Percentiles rank a stretch among this genome's conserved stretches.
These are phyloP conservation scores for Penicillium sp. DNA, from an alignment of 2,329 filamentous ascomycete species.

Conservation along the genomic window DNA sequence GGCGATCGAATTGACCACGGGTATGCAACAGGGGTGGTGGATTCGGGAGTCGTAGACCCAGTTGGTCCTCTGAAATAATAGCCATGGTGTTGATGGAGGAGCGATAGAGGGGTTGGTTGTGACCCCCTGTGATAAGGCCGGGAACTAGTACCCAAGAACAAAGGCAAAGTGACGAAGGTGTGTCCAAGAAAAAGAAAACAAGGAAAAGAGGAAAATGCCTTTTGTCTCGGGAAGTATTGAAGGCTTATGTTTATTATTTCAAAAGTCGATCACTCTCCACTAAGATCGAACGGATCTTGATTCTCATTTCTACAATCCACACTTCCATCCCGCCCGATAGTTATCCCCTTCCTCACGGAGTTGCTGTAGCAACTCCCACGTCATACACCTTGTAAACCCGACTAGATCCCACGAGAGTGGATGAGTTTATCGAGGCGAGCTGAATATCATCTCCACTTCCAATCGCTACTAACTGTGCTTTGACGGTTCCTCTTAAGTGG, in stretches of 20 bases:
- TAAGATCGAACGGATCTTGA: constrained; percentile 11
- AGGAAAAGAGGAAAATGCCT: neutral
- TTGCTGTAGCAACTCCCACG: constrained; percentile 21
- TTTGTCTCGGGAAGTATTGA: constrained; percentile 1
- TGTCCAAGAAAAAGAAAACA: neutral
- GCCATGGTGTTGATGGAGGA: constrained; percentile 25
- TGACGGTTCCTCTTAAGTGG: neutral
- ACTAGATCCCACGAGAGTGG: neutral
- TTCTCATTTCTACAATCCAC: constrained; percentile 9
- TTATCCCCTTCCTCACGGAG: constrained; percentile 4
- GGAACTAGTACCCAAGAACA: constrained; percentile 1
- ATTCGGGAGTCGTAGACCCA: constrained; percentile 35
- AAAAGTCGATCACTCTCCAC: constrained; percentile 6
- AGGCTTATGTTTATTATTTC: constrained; percentile 9
- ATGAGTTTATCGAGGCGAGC: constrained; percentile 14
- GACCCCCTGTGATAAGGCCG: constrained; percentile 5
- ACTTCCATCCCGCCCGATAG: neutral
- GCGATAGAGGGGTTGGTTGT: constrained; percentile 6
- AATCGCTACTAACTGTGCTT: neutral
- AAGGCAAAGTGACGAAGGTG: constrained; percentile 1
- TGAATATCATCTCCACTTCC: constrained; percentile 14
- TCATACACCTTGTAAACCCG: constrained; percentile 13
- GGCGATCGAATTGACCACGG: constrained; percentile 42
- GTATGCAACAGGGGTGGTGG: constrained; percentile 43
- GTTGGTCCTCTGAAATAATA: constrained; percentile 29